Evolutionary conservation across 1,139 yeast genomes (phyloP).

Genomic region (Trichomonascaceae sp.): DNA sequence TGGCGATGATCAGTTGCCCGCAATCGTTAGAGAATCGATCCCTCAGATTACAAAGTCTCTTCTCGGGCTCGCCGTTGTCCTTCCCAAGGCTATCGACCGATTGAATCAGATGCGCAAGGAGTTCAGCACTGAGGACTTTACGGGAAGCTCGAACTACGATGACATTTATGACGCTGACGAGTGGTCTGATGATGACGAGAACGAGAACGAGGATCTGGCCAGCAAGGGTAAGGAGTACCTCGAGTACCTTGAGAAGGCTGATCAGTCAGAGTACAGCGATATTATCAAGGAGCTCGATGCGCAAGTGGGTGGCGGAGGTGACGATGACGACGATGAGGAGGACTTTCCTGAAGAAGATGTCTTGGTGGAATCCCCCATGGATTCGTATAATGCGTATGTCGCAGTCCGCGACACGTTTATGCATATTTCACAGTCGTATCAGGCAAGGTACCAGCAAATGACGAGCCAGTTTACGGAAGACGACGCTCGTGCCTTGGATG

Average conservation of each 20-base stretch:
- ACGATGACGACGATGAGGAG: constrained; percentile 27
- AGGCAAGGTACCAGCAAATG: constrained; percentile 19
- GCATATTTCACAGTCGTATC: constrained; percentile 22
- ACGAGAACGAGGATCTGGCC: constrained; percentile 21
- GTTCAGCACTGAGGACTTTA: constrained; percentile 27
- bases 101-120: constrained; percentile 54
- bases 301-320: constrained; percentile 7
- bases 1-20: constrained; percentile 29
- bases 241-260: constrained; percentile 17
- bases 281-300: no score
- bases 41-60: constrained; percentile 37
- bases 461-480: constrained; percentile 19
- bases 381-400: constrained; percentile 50
- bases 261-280: constrained; percentile 1
- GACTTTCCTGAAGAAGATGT: constrained; percentile 71
- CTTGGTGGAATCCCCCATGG: constrained; percentile 64
- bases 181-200: constrained; percentile 29
- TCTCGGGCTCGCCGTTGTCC: constrained; percentile 37
- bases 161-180: constrained; percentile 27
- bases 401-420: constrained; percentile 34
- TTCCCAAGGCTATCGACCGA: constrained; percentile 59
- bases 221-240: constrained; percentile 16
- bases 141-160: constrained; percentile 19
- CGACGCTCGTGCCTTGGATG: constrained; percentile 22
- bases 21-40: constrained; percentile 17